phyloP scores from a whole-genome alignment of 75 land plant genomes.

The Selaginella moellendorffii region DNA sequence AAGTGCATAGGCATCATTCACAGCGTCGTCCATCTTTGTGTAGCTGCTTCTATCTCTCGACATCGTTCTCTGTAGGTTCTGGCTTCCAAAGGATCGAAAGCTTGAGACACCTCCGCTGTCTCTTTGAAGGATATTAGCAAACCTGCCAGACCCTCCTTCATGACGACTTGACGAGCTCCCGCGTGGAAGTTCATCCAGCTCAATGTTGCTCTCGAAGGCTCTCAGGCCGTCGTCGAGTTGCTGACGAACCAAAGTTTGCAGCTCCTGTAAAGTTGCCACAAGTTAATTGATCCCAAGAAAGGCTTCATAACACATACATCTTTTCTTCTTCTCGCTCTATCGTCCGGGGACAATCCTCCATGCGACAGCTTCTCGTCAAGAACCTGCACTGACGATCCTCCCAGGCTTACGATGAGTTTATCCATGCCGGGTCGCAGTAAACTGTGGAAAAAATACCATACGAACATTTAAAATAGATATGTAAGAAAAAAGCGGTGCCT shows the following conservation, averaged over 20 bases:
- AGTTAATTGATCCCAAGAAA: not conserved
- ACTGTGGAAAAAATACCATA: not conserved
- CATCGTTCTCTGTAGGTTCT: constrained; percentile 2
- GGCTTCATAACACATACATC: not conserved
- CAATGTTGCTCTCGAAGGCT: not conserved
- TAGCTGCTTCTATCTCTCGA: not conserved
- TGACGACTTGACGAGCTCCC: not conserved
- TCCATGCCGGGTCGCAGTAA: constrained; percentile 5
- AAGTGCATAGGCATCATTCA: constrained; percentile 3
- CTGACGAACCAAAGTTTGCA: constrained; percentile 3
- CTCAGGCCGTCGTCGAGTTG: constrained; percentile 5
- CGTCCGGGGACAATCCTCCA: not conserved
- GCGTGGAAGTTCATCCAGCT: not conserved
- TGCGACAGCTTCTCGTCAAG: not conserved
- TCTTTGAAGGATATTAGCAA: not conserved
- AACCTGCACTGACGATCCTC: not conserved
- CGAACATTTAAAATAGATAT: not conserved
- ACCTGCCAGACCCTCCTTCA: constrained; percentile 6
- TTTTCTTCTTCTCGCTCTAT: not conserved
- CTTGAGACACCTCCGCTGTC: not conserved
- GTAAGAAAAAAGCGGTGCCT: not conserved
- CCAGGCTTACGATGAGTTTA: constrained; percentile 2
- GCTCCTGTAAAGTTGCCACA: constrained; percentile 7
- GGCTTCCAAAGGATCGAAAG: not conserved
- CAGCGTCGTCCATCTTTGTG: not conserved